phyloP scores from a whole-genome alignment of 441 rosid species.

The Corymbia calophylla region DNA sequence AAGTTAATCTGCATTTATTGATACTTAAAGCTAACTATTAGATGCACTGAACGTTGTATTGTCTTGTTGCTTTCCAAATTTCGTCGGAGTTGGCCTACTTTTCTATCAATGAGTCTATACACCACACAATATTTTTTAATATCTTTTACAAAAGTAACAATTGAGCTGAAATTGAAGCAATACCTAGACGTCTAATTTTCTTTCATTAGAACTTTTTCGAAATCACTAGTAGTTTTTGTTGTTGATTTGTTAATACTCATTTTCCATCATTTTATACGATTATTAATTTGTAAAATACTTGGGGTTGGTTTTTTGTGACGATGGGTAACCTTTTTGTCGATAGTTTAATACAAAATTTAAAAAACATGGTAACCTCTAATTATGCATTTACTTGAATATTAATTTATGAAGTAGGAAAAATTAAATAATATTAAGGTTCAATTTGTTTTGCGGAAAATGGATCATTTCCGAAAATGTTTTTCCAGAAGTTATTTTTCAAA shows the following conservation, averaged over 20 bases:
- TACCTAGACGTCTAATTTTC: background rate
- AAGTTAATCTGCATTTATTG: background rate
- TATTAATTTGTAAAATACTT: background rate
- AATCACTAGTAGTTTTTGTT: background rate
- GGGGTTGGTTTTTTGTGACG: background rate
- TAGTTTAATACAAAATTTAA: background rate
- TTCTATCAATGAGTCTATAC: background rate
- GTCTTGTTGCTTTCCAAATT: background rate
- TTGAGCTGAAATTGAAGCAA: background rate
- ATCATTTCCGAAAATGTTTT: too few species aligned
- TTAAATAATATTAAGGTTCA: background rate
- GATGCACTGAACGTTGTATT: background rate
- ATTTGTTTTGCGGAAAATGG: background rate
- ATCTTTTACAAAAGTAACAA: background rate
- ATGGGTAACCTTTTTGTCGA: background rate
- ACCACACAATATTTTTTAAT: background rate
- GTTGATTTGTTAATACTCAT: background rate
- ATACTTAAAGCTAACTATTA: background rate
- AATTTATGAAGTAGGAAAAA: background rate
- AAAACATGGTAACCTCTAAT: background rate
- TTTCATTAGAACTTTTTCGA: background rate
- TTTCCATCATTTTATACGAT: background rate
- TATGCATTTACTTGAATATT: background rate
- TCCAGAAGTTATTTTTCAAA: too few species aligned
- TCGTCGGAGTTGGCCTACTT: background rate